These are phyloP conservation scores for Kodamaea leandrae DNA, from an alignment of 805 yeast genomes.

Conservation along the genomic window DNA sequence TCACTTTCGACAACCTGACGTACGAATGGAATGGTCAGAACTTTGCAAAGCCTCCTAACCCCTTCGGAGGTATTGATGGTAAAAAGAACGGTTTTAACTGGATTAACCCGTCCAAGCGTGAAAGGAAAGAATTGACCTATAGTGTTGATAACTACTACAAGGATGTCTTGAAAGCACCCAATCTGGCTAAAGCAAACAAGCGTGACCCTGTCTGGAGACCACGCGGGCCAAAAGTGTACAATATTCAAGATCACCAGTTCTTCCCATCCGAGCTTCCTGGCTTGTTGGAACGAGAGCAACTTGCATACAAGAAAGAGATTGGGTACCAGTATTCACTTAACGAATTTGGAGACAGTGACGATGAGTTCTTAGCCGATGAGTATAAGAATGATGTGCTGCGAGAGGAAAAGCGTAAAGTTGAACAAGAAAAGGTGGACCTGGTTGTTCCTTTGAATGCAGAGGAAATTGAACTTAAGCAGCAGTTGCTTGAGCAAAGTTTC, in stretches of 20 bases:
- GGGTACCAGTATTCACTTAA: slow-evolving; percentile 56
- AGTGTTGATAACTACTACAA: slow-evolving; percentile 74
- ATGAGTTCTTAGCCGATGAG: slow-evolving; percentile 49
- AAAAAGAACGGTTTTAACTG: slow-evolving; percentile 43
- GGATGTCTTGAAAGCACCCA: slow-evolving; percentile 52
- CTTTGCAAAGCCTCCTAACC: slow-evolving; percentile 54
- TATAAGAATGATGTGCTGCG: slow-evolving; percentile 35
- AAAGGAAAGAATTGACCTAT: slow-evolving; percentile 74
- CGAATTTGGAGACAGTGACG: slow-evolving; percentile 60
- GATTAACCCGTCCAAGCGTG: slow-evolving; percentile 75
- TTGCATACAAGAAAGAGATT: slow-evolving; percentile 58
- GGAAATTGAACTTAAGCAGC: slow-evolving; percentile 53
- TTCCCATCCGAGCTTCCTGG: slow-evolving; percentile 53
- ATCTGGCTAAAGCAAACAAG: slow-evolving; percentile 11
- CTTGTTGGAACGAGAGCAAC: slow-evolving; percentile 61
- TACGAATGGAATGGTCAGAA: slow-evolving; percentile 97
- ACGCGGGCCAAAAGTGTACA: slow-evolving; percentile 61
- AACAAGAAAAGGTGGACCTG: slow-evolving; percentile 52
- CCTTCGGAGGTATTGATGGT: slow-evolving; percentile 13
- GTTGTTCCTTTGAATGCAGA: slow-evolving; percentile 63
- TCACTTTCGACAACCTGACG: slow-evolving; percentile 82
- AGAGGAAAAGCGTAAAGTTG: slow-evolving; percentile 41
- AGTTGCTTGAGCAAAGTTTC: slow-evolving; percentile 56
- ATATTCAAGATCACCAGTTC: slow-evolving; percentile 73
- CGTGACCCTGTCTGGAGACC: slow-evolving; percentile 23